Base-by-base conservation (phyloP, 2,329 filamentous ascomycete species). In the Aspergillus awamori region DNA sequence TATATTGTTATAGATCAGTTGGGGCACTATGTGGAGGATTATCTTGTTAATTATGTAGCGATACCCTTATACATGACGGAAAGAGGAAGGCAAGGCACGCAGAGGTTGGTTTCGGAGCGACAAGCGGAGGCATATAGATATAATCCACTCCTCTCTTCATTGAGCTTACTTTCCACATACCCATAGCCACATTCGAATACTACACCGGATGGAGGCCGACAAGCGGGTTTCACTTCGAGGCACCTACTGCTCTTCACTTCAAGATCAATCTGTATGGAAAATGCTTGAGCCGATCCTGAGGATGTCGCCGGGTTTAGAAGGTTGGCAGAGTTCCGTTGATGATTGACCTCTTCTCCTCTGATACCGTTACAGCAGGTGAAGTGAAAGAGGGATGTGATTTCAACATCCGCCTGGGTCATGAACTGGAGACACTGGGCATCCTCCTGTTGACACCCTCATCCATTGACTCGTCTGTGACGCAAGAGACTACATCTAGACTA, bases 161-260 rank as follows among this genome's bases (percentile, higher is more conserved):
- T n/a, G 22, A n/a, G 8, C 10, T 6, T 20, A 22, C 1, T 33
- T 30, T 51, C 51, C 26, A 53, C 43, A 8, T n/a, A 5, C 11
- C 20, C 24, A 57, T 41, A 57, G 6, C 20, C 20, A 20, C 2
- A 2, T 20, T 36, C 17, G 39, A 61, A 26, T 28, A 17, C 2
- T 36, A 36, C n/a, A n/a, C 6, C 33, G 8, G 5, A 67, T 63
- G 65, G 45, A 61, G 10, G 20, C 15, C 4, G 54, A 41, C n/a
- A 15, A 24, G 0, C 5, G 13, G 2, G 41, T 45, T 20, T 17
- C 47, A 33, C 24, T 63, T 15, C 55, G 28, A n/a, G 65, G 66
- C 1, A 59, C 60, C n/a, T 81, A 81, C 68, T 79, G 76, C 65
- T 69, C 73, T n/a, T 73, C 71, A 15, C 74, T 82, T 11, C 75